phyloP scores from a whole-genome alignment of 345 rosid genomes.

The Gossypium sturtianum region DNA sequence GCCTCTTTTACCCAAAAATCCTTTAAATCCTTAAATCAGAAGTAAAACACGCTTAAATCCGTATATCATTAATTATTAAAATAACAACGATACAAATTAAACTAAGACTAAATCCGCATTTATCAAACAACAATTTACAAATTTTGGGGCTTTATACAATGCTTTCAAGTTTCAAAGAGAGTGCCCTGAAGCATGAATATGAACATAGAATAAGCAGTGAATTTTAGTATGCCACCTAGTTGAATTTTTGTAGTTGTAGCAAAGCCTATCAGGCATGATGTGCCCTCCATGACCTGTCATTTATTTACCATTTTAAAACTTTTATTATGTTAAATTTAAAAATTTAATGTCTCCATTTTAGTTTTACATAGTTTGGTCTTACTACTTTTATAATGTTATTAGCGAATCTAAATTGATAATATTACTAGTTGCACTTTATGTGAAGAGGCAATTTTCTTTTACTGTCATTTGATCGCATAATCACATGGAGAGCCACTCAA shows the following conservation, averaged over 20 bases:
- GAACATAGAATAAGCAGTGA: neutral
- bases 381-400: neutral
- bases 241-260: neutral
- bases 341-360: neutral
- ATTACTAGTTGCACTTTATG: neutral
- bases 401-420: neutral
- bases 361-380: neutral
- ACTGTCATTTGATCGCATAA: no score
- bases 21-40: no score
- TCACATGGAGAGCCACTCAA: no score
- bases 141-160: neutral
- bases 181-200: conserved; percentile 10
- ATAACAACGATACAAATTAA: no score
- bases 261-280: neutral
- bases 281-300: conserved; percentile 20
- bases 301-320: neutral
- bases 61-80: no score
- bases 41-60: no score
- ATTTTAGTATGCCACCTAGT: neutral
- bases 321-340: no score
- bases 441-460: no score
- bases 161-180: neutral
- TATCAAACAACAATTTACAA: neutral
- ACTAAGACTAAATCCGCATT: neutral
- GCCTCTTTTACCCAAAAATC: no score